Base-by-base conservation (phyloP, 257 asterid species). In the Fraxinus quadrangulata region DNA sequence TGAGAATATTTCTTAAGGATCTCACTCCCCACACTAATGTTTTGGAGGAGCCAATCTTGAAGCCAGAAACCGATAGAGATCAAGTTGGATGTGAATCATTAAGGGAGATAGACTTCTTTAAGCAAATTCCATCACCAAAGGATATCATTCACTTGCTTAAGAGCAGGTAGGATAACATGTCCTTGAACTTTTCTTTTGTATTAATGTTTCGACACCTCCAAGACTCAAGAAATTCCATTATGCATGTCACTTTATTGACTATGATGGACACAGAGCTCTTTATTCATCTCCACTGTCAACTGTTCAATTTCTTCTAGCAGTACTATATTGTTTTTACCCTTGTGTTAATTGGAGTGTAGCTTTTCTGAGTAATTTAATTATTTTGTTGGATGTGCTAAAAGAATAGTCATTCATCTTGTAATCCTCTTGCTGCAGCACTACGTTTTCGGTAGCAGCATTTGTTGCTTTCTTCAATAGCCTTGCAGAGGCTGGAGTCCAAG, bases 381-480 rank as follows among this genome's bases (percentile, higher is more conserved):
- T 31, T 31, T 47, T 28, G 34, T 45, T 49, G 26, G 45, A 7
- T 17, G 28, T 49, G 16, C n/a, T 73, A 26, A 73, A 47, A 34
- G 24, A 70, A 19, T 63, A 30, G 19, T 33, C 47, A 28, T 65
- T 70, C 67, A 14, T 66, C n/a, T 4, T 12, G n/a, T 47, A 73
- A 21, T 72, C 31, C 16, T 75, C 75, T 59, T 68, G 31, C 75
- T 81, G 90, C 90, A 90, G 96, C 76, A 7, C 34, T 4, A 87
- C 89, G 1, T 84, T 89, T 73, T 83, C 91, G 3, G 63, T 87
- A 17, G 93, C 86, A 19, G 82, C 93, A 17, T 73, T 81, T 70
- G 87, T 87, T 61, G 88, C 90, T 13, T 86, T 90, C 84, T 90
- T 90, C 84, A 84, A 84, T 69, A 88, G 93, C 70, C 83, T 90